Base-by-base conservation (phyloP, 306 rosid species). In the Acmispon strigosus region DNA sequence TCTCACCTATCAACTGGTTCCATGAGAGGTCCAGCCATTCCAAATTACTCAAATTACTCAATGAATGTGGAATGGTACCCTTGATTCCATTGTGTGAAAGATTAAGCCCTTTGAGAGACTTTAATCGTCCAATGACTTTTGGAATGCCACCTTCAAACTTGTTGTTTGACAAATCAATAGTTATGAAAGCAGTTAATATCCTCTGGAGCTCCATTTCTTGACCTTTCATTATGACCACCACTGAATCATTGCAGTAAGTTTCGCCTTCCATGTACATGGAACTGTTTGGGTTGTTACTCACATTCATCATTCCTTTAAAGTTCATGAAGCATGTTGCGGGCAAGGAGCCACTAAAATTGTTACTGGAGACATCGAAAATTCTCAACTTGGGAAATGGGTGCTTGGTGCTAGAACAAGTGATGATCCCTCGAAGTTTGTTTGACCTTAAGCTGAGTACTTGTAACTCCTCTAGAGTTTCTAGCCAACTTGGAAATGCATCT, bases 91-190 rank as follows among this genome's bases (percentile, higher is more conserved):
- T 63, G 9, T 44, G 16, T n/a, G 69, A 63, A 52, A 82, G 43
- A 14, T 73, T 79, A 42, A 82, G 75, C 0, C 80, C 78, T 60
- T 10, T 53, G 8, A 84, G 62, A 10, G 64, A 71, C 5, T 3
- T 4, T 8, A 84, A 54, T 42, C 19, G 53, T 27, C 75, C 84
- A 50, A 85, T 44, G 15, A 9, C 4, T 5, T 16, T 0, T 15
- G 78, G 85, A 7, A 84, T 81, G 50, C 67, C 50, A 13, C 88
- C 85, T 7, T 20, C 56, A n/a, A 84, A 84, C 7, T 17, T 42
- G 61, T 84, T 84, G 16, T 55, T 81, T 9, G 89, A 81, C 0
- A 81, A 20, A 56, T 81, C 85, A 13, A 77, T 74, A 1, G 19
- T 27, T 42, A 70, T 78, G 22, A 75, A 72, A 6, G 57, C 56